These are phyloP conservation scores for Hemileccinum impolitum DNA, from an alignment of 768 basidiomycete genomes.

Conservation along the genomic window DNA sequence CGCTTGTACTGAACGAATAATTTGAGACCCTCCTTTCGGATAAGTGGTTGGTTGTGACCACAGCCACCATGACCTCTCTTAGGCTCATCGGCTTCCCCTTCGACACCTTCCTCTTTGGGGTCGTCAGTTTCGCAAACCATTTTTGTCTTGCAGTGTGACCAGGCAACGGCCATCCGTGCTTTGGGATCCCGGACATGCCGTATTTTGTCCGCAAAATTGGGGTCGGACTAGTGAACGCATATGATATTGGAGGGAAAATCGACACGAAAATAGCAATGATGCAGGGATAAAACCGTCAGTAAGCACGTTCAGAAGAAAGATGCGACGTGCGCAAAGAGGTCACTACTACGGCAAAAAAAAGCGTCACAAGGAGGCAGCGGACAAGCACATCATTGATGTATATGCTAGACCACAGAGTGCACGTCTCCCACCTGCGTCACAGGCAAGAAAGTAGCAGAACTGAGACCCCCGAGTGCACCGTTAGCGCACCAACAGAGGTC, in stretches of 20 bases:
- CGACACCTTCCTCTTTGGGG: constrained; percentile 79
- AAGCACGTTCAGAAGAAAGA: constrained; percentile 33
- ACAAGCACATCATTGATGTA: constrained; percentile 45
- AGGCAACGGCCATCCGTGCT: constrained; percentile 81
- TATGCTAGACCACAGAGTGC: constrained; percentile 58
- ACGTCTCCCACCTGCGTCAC: constrained; percentile 59
- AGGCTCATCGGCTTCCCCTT: constrained; percentile 57
- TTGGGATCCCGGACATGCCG: constrained; percentile 85
- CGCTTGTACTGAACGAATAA: constrained; percentile 94
- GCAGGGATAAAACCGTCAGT: constrained; percentile 61
- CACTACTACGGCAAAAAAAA: constrained; percentile 30
- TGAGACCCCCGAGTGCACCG: constrained; percentile 19
- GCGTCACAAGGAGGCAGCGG: constrained; percentile 61
- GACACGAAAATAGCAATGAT: constrained; percentile 37
- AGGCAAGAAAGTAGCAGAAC: constrained; percentile 48
- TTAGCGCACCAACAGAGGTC: constrained; percentile 19
- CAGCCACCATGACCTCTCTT: constrained; percentile 97
- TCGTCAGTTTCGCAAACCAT: constrained; percentile 88
- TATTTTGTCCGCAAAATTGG: constrained; percentile 82
- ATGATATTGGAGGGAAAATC: constrained; percentile 21
- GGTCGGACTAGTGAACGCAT: constrained; percentile 62
- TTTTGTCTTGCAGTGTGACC: constrained; percentile 85
- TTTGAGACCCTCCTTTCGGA: constrained; percentile 94
- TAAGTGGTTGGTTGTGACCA: constrained; percentile 84
- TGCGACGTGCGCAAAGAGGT: constrained; percentile 25